These are phyloP conservation scores for Filosporella fistucella DNA, from an alignment of 495 filamentous ascomycete species.

Conservation along the genomic window DNA sequence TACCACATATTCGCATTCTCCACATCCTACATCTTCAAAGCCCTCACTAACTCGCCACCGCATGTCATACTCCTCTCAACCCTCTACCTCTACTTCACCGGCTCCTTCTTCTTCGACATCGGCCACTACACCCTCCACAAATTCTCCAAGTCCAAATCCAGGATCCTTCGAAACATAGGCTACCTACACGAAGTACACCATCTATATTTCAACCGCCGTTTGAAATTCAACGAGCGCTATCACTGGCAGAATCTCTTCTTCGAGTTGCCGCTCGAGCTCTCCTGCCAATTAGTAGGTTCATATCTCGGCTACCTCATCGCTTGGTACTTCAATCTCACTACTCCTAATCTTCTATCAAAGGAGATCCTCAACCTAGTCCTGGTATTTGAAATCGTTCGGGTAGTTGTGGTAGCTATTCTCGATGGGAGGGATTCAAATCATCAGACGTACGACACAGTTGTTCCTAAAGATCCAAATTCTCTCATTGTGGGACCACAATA, in stretches of 20 bases:
- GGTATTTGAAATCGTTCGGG: constrained; percentile 2
- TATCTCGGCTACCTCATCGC: constrained; percentile 1
- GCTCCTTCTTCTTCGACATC: constrained; percentile 12
- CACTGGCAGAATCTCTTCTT: constrained; percentile 1
- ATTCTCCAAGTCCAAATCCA: constrained; percentile 7
- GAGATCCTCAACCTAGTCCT: constrained; percentile 5
- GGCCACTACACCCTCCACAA: constrained; percentile 9
- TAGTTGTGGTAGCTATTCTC: constrained; percentile 1
- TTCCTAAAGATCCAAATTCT: constrained; percentile 4
- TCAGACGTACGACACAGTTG: not conserved
- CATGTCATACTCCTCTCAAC: not conserved
- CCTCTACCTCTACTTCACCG: not conserved
- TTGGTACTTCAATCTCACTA: not conserved
- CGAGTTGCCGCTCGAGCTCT: constrained; percentile 13
- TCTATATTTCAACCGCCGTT: constrained; percentile 13
- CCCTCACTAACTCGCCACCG: not conserved
- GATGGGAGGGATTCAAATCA: constrained; percentile 15
- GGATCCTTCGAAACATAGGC: constrained; percentile 5
- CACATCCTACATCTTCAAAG: not conserved
- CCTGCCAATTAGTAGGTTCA: constrained; percentile 10
- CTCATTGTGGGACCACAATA: constrained; percentile 12
- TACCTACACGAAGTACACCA: constrained; percentile 17
- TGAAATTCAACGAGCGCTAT: constrained; percentile 14
- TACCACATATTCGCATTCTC: too few species aligned
- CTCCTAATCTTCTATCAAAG: not conserved